These are phyloP conservation scores for Vitis hybrid DNA, from an alignment of 177 flowering plant genomes.

Conservation along the genomic window DNA sequence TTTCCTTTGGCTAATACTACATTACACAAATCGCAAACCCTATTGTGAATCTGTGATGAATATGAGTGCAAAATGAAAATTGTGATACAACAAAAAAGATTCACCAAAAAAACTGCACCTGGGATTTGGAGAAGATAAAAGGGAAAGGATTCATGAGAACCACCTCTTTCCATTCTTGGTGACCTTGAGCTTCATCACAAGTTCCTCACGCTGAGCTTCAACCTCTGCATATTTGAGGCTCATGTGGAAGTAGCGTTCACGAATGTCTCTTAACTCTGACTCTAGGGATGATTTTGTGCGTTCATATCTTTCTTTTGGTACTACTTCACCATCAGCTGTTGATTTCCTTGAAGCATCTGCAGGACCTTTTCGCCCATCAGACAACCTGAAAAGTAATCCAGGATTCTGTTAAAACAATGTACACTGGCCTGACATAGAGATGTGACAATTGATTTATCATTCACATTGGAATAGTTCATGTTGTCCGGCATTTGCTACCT, in stretches of 20 bases:
- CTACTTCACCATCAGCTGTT: constrained; percentile 24
- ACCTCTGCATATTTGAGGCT: constrained; percentile 90
- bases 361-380: constrained; percentile 25
- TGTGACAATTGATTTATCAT: not conserved
- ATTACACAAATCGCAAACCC: not conserved
- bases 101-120: not conserved
- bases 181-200: constrained; percentile 75
- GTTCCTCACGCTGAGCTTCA: constrained; percentile 81
- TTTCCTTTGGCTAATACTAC: too few relatives aligned
- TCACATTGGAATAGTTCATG: not conserved
- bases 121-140: not conserved
- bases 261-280: constrained; percentile 71
- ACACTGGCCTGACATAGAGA: not conserved
- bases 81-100: not conserved
- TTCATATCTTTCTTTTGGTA: constrained; percentile 30
- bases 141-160: constrained; percentile 33
- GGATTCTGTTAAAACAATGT: not conserved
- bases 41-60: not conserved
- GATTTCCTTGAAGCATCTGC: constrained; percentile 24
- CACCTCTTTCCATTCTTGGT: constrained; percentile 52
- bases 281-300: constrained; percentile 50
- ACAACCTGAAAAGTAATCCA: constrained; percentile 35
- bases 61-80: not conserved
- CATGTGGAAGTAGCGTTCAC: constrained; percentile 81
- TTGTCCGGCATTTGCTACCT: not conserved